Base-by-base conservation (phyloP, 2,329 filamentous ascomycete genomes). In the Diaporthe sp. region DNA sequence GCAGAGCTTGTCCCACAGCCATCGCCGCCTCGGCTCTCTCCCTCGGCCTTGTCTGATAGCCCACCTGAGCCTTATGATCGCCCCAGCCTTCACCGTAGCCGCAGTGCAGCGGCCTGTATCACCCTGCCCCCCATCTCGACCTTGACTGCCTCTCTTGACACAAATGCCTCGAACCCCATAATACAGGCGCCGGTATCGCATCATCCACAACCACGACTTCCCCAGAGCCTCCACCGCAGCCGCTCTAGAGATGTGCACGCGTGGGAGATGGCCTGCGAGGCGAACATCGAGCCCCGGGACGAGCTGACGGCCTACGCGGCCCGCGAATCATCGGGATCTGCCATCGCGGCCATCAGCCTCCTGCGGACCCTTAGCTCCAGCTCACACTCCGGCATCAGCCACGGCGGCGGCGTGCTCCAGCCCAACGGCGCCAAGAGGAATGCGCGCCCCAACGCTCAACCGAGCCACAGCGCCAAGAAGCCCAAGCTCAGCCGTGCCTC, bases 211-310 rank as follows among this genome's bases (percentile, higher is more conserved):
- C 73, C 81, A 31, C 74, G 78, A n/a, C 84, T 91, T 20, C 88
- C 90, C 37, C 90, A 89, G 28, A 87, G 87, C 49, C 85, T 93
- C 25, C 85, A 86, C 47, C 92, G 92, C 74, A 94, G 94, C 73
- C 91, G 96, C 74, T 98, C 96, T 75, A 92, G 95, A 73, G 94
- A 98, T 83, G 94, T 95, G 25, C 92, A 95, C 70, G 94, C 94
- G 9, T 98, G 96, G 96, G 95, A 98, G 81, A 95, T 95, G 75
- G 96, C 94, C 85, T 96, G 95, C 80, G 95, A 98, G 81, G 92
- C 93, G 10, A 94, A 97, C 78, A 86, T 90, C 71, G 92, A 84
- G 88, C 83, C 95, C 80, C 94, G 95, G 78, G 94, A 94, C 80
- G 94, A 95, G 79, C 86, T 97, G 74, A 95, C 93, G 42, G 90